Evolutionary conservation across 2,329 filamentous ascomycete species (phyloP).

Genomic region (Emericellopsis atlantica): DNA sequence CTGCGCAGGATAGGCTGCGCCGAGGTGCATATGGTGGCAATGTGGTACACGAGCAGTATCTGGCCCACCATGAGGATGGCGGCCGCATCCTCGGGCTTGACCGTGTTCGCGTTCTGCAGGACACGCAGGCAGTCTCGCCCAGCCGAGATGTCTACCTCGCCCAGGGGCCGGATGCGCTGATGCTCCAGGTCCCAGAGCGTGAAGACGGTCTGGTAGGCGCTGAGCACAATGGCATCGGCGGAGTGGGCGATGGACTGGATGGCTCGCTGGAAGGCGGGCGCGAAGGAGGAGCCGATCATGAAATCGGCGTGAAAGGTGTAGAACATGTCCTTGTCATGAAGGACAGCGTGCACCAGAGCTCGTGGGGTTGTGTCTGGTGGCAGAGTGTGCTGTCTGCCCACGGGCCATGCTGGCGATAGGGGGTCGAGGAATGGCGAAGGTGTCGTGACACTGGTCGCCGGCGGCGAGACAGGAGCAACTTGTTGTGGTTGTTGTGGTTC

Average conservation of each 20-base stretch:
- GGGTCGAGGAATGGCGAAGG: not conserved
- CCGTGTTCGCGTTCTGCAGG: not conserved
- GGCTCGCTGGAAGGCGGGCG: not conserved
- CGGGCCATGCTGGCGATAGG: not conserved
- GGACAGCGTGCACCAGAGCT: not conserved
- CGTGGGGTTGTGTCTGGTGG: not conserved
- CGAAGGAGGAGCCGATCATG: constrained; percentile 1
- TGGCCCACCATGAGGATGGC: constrained; percentile 1
- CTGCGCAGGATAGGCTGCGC: constrained; percentile 1
- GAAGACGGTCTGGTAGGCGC: not conserved
- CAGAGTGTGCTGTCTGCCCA: not conserved
- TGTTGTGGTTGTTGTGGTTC: no score
- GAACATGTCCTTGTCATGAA: not conserved
- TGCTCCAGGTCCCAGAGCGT: not conserved
- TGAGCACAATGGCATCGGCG: constrained; percentile 1
- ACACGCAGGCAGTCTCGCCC: constrained; percentile 1
- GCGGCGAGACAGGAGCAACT: no score
- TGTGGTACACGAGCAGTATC: constrained; percentile 1
- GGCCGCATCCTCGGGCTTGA: not conserved
- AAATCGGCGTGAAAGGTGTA: constrained; percentile 1
- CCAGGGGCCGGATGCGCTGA: not conserved
- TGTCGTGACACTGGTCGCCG: no score
- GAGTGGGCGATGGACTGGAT: not conserved
- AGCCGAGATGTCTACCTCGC: not conserved
- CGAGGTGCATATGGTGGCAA: constrained; percentile 1